Percentiles rank a stretch among this genome's conserved stretches.
Conservation (phyloP, 2,329 filamentous ascomycete species). For the Cytospora schulzeri region DNA sequence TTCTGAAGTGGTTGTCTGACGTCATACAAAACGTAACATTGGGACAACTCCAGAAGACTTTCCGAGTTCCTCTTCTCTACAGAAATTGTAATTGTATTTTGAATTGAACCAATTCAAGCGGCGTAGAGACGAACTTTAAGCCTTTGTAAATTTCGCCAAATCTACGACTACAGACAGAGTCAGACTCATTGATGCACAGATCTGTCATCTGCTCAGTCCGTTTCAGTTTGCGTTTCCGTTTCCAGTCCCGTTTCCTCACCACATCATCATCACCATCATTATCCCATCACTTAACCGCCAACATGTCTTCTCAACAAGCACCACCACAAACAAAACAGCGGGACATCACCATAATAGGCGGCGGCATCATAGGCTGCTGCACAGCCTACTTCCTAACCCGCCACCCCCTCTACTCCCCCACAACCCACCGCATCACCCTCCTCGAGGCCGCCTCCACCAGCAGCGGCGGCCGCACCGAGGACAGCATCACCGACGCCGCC, state of each 20-base stretch:
- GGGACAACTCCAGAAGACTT: no score
- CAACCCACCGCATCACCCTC: slow-evolving; percentile 68
- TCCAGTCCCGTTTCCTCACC: background rate
- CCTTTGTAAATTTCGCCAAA: no score
- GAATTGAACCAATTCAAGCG: background rate
- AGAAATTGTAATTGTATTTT: no score
- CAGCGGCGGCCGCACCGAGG: slow-evolving; percentile 38
- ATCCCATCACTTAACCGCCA: background rate
- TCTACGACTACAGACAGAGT: no score
- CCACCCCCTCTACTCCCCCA: slow-evolving; percentile 67
- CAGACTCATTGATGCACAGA: background rate
- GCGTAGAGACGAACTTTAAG: no score
- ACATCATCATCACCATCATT: background rate
- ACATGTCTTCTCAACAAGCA: background rate
- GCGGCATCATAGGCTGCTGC: slow-evolving; percentile 76
- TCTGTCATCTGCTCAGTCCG: background rate
- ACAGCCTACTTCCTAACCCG: slow-evolving; percentile 74
- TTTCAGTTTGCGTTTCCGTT: background rate
- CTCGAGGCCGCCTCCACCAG: slow-evolving; percentile 56
- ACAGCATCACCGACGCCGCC: slow-evolving; percentile 38
- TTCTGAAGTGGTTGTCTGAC: background rate
- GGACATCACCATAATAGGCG: slow-evolving; percentile 50
- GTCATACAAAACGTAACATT: background rate
- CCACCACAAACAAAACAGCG: background rate
- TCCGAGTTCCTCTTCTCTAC: background rate